Conservation (phyloP, 495 filamentous ascomycete genomes). For the Bryoglossum gracile region DNA sequence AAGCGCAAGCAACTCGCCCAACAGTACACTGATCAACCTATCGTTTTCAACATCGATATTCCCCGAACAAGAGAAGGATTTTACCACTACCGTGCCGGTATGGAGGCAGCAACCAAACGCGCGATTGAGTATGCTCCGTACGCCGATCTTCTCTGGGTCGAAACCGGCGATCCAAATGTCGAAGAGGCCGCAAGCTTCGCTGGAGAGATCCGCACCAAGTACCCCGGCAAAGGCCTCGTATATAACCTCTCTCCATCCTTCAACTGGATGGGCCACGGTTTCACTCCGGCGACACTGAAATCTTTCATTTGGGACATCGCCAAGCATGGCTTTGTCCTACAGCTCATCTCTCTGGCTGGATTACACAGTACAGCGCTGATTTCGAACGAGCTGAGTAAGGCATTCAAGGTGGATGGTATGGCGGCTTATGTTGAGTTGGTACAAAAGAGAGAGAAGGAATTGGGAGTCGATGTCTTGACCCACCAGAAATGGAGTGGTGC, state of each 20-base stretch:
- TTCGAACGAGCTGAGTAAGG: slow-evolving; percentile 71
- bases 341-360: slow-evolving; percentile 87
- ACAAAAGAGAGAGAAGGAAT: slow-evolving; percentile 81
- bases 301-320: slow-evolving; percentile 95
- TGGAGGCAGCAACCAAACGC: slow-evolving; percentile 85
- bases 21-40: slow-evolving; percentile 53
- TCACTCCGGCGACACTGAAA: slow-evolving; percentile 67
- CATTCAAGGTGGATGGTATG: slow-evolving; percentile 90
- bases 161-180: slow-evolving; percentile 84
- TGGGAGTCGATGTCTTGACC: slow-evolving; percentile 89
- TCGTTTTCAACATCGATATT: slow-evolving; percentile 83
- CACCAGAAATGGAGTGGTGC: slow-evolving; percentile 99
- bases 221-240: slow-evolving; percentile 79
- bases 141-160: slow-evolving; percentile 94
- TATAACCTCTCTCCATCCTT: slow-evolving; percentile 96
- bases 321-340: slow-evolving; percentile 85
- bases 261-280: slow-evolving; percentile 97
- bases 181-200: slow-evolving; percentile 68
- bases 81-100: slow-evolving; percentile 90
- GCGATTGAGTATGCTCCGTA: slow-evolving; percentile 85
- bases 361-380: slow-evolving; percentile 85
- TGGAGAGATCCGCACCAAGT: slow-evolving; percentile 54
- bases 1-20: slow-evolving; percentile 65
- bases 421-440: slow-evolving; percentile 88
- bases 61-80: slow-evolving; percentile 91